Base-by-base conservation (phyloP, 768 basidiomycete species). In the Sarcomyxa edulis region DNA sequence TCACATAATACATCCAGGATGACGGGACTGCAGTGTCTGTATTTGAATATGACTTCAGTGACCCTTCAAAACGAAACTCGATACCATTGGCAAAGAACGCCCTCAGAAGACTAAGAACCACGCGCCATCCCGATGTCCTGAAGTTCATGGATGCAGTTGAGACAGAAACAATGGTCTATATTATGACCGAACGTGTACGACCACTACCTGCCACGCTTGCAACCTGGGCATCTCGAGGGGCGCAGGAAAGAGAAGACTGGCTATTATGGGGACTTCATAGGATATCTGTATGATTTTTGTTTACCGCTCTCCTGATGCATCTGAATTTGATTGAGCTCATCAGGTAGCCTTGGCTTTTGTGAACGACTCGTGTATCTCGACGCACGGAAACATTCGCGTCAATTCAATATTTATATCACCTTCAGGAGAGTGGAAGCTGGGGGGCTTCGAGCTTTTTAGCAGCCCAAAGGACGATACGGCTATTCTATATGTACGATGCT, bases 401-500 rank as follows among this genome's bases (percentile, higher is more conserved):
- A 71, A 74, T 41, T 80, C 88, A 1, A 76, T 97, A 42, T 97
- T 96, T 54, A 78, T 96, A 36, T 91, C 95, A 1, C 82, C 84
- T 0, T 88, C 91, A 1, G 90, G 95, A 5, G 96, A 99, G 65
- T 98, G 95, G 96, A 89, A 89, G 53, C 65, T 99, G 6, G 94
- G 90, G 14, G 95, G 95, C 1, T 93, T 98, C 52, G 96, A 99
- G 52, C 62, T 95, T 0, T 59, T 96, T 45, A 92, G 90, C 49
- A 88, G 74, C 48, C 73, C 83, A 7, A 86, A 80, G 49, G 94
- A 97, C 37, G 81, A 87, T 10, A 58, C 69, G 31, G 76, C 86
- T 22, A 74, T 87, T 11, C 65, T 93, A 53, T 95, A 87, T 69
- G 91, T 93, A 63, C 60, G 84, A n/a, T n/a, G n/a, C n/a, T n/a